These are phyloP conservation scores for Lotmaria passim DNA, from an alignment of 208 protist species.

Conservation along the genomic window DNA sequence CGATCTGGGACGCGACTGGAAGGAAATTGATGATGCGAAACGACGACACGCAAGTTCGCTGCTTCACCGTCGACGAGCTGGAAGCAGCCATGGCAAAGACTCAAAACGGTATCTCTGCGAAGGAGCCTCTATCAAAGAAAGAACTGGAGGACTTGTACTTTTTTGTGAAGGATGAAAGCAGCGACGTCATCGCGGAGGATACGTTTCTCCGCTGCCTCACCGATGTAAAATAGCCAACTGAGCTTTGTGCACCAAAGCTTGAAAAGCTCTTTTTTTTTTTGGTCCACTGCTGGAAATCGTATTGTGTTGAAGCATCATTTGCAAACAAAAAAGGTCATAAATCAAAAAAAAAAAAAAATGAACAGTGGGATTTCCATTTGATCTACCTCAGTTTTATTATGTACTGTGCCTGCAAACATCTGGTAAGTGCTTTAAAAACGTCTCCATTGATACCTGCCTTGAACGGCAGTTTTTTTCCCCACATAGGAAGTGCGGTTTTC, in stretches of 20 bases:
- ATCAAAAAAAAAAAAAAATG: neutral
- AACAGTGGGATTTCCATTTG: neutral
- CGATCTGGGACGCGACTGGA: conserved; percentile 29
- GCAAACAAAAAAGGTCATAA: neutral
- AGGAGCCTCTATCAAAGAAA: conserved; percentile 4
- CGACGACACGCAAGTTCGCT: conserved; percentile 5
- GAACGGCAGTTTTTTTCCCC: no score
- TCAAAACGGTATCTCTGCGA: neutral
- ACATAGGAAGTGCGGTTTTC: no score
- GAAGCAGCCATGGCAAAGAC: conserved; percentile 12
- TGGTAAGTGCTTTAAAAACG: no score
- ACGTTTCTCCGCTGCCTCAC: conserved; percentile 25
- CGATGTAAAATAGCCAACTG: conserved; percentile 25
- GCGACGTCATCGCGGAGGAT: conserved; percentile 25
- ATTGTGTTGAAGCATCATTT: neutral
- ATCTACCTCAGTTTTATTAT: no score
- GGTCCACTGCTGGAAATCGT: neutral
- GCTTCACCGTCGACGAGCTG: conserved; percentile 29
- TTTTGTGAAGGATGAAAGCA: conserved; percentile 16
- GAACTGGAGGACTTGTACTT: conserved; percentile 35
- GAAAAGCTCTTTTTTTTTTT: neutral
- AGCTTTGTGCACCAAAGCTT: neutral
- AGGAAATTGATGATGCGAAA: neutral
- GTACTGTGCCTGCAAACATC: no score
- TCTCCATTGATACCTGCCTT: no score